Conservation (phyloP, 345 rosid genomes). For the Cardiospermum halicacabum region DNA sequence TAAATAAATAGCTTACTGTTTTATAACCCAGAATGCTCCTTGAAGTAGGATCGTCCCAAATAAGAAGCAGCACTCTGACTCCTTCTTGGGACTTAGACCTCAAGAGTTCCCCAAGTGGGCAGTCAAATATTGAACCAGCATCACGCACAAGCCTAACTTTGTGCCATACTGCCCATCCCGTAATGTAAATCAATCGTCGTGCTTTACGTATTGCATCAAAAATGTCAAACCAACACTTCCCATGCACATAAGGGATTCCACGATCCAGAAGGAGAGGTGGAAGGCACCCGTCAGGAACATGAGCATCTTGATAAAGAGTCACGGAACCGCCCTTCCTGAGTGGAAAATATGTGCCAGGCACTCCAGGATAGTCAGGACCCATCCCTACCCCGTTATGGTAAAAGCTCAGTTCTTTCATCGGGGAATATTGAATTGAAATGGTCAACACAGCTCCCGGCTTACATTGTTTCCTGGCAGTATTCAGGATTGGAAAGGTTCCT, state of each 20-base stretch:
- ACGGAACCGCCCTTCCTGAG: slow-evolving; percentile 78
- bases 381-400: slow-evolving; percentile 81
- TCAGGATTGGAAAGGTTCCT: slow-evolving; percentile 58
- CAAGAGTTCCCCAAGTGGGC: slow-evolving; percentile 74
- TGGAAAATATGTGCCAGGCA: slow-evolving; percentile 94
- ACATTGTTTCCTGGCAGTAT: slow-evolving; percentile 59
- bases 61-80: slow-evolving; percentile 87
- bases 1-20: slow-evolving; percentile 49
- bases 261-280: slow-evolving; percentile 53
- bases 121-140: slow-evolving; percentile 38
- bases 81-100: slow-evolving; percentile 90
- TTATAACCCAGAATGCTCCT: slow-evolving; percentile 77
- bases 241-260: slow-evolving; percentile 65
- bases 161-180: slow-evolving; percentile 99
- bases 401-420: slow-evolving; percentile 57
- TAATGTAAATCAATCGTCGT: slow-evolving; percentile 72
- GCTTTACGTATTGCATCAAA: slow-evolving; percentile 81
- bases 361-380: slow-evolving; percentile 78
- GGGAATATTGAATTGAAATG: slow-evolving; percentile 72
- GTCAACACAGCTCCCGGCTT: slow-evolving; percentile 71
- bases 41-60: slow-evolving; percentile 99
- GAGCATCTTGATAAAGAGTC: slow-evolving; percentile 94
- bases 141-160: slow-evolving; percentile 66
- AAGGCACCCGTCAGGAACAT: slow-evolving; percentile 81
- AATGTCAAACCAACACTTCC: slow-evolving; percentile 90